phyloP scores from a whole-genome alignment of 2,329 filamentous ascomycete species.

The Ilyonectria mors-panacis region DNA sequence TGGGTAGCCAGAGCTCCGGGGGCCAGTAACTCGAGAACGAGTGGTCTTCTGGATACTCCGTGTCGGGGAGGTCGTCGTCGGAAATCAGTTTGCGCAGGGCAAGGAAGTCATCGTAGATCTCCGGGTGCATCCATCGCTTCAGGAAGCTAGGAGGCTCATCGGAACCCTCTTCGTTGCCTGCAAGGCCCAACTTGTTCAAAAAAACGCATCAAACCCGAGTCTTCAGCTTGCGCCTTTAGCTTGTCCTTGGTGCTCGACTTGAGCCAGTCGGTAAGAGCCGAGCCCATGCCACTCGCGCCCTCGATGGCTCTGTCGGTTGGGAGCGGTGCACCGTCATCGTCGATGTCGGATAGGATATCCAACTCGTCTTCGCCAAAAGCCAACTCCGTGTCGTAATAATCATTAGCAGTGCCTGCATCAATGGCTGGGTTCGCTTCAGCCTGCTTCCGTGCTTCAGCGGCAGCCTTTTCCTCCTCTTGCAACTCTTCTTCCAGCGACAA shows the following conservation, averaged over 20 bases:
- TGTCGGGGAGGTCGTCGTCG: slow-evolving; percentile 59
- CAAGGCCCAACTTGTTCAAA: slow-evolving; percentile 47
- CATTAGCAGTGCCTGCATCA: slow-evolving; percentile 46
- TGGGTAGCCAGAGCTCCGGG: slow-evolving; percentile 69
- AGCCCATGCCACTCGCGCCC: slow-evolving; percentile 54
- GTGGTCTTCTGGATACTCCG: slow-evolving; percentile 67
- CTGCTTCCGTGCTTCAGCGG: slow-evolving; percentile 52
- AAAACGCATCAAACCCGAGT: slow-evolving; percentile 48
- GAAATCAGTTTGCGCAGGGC: slow-evolving; percentile 80
- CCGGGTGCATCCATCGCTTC: slow-evolving; percentile 81
- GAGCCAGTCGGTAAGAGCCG: slow-evolving; percentile 52
- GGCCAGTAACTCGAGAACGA: slow-evolving; percentile 79
- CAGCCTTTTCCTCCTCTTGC: slow-evolving; percentile 62
- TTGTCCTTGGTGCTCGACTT: slow-evolving; percentile 57
- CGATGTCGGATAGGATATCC: slow-evolving; percentile 48
- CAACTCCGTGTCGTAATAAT: slow-evolving; percentile 55
- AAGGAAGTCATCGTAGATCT: slow-evolving; percentile 81
- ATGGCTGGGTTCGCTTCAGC: slow-evolving; percentile 45
- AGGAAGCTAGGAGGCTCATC: slow-evolving; percentile 65
- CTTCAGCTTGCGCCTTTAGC: slow-evolving; percentile 42
- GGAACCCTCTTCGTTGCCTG: slow-evolving; percentile 45
- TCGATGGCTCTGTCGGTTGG: slow-evolving; percentile 55
- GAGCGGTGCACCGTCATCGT: slow-evolving; percentile 40
- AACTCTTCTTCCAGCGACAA: slow-evolving; percentile 69
- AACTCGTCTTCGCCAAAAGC: slow-evolving; percentile 54